phyloP scores from a whole-genome alignment of 2,329 filamentous ascomycete genomes.

The Cyphellophora europaea region DNA sequence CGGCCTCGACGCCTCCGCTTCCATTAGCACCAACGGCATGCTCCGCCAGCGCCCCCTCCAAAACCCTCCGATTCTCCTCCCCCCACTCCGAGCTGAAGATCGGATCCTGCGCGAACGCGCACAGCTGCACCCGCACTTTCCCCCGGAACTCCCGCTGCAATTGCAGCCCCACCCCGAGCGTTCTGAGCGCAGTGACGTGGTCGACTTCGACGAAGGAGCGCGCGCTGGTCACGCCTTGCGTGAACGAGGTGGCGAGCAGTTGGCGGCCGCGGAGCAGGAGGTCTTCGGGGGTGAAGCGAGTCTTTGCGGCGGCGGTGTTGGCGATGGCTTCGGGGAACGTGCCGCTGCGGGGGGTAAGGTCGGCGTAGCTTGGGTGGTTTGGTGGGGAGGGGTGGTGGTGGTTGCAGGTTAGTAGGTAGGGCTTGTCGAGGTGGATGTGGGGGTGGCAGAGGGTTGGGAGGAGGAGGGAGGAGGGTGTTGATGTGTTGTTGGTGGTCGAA shows the following conservation, averaged over 20 bases:
- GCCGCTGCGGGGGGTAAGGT: conserved; percentile 51
- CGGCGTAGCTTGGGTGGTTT: conserved; percentile 42
- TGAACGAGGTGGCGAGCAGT: conserved; percentile 56
- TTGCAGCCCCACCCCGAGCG: conserved; percentile 46
- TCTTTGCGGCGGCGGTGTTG: conserved; percentile 51
- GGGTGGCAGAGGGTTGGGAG: conserved; percentile 59
- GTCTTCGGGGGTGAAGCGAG: conserved; percentile 51
- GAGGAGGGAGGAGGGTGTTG: conserved; percentile 19
- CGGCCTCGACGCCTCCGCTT: conserved; percentile 12
- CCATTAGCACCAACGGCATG: too few species aligned
- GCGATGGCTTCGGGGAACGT: conserved; percentile 57
- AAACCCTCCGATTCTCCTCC: conserved; percentile 40
- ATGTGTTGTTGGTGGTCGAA: background rate
- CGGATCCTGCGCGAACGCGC: conserved; percentile 61
- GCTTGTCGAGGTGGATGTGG: conserved; percentile 60
- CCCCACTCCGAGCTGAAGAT: conserved; percentile 50
- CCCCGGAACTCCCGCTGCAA: conserved; percentile 47
- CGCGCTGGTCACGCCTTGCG: conserved; percentile 58
- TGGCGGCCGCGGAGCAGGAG: conserved; percentile 56
- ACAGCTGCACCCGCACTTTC: conserved; percentile 55
- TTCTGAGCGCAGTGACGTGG: conserved; percentile 48
- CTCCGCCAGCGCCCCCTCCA: conserved; percentile 34
- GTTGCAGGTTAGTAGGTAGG: conserved; percentile 27
- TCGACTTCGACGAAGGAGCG: conserved; percentile 66
- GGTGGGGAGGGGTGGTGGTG: background rate